Evolutionary conservation across 805 yeast species (phyloP), one percentile per base, ranked within the genome.

Genomic region (Metschnikowia proteae): DNA sequence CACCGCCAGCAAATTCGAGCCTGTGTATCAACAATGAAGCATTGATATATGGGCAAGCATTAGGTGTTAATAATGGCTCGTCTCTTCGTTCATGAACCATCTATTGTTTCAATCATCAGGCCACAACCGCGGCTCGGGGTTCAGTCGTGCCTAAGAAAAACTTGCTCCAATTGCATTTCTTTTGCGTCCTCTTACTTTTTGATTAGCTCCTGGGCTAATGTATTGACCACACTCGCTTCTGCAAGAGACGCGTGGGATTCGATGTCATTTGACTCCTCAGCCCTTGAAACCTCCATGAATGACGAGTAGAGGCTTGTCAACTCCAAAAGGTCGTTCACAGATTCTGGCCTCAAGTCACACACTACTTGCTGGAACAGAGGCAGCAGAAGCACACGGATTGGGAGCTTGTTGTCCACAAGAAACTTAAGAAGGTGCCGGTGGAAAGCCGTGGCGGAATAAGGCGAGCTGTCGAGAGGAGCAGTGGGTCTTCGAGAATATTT

Each of bases 351-450:
- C 51, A 80, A 65, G 38, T 80, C 80, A 55, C 71, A 74, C 11
- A 80, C 65, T 37, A 80, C 58, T 53, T 79, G 82, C 58, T 75
- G 76, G 56, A 80, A 80, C 6, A 80, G 68, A 23, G 67, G 74
- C 44, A 80, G 73, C 60, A 74, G 75, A n/a, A 78, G 74, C 7
- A 73, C 71, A 23, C 64, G 66, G 29, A 78, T 68, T 0, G 80
- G 71, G 8, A 80, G 62, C 56, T 77, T 78, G 60, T 80, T 76
- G n/a, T 79, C 83, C 11, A 74, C 68, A 34, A 79, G 59, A 49
- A 79, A 80, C 52, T 67, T 71, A 68, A 78, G 65, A 28, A 80
- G 60, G 51, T 79, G 79, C 52, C 72, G 74, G 50, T 78, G 83
- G 58, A 80, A 77, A 52, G 72, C 74, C 59, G 67, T 60, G 13